Percentiles rank a stretch among this genome's conserved stretches.
Evolutionary conservation across 2,329 filamentous ascomycete species (phyloP).

Genomic region (Elsinoe batatas): DNA sequence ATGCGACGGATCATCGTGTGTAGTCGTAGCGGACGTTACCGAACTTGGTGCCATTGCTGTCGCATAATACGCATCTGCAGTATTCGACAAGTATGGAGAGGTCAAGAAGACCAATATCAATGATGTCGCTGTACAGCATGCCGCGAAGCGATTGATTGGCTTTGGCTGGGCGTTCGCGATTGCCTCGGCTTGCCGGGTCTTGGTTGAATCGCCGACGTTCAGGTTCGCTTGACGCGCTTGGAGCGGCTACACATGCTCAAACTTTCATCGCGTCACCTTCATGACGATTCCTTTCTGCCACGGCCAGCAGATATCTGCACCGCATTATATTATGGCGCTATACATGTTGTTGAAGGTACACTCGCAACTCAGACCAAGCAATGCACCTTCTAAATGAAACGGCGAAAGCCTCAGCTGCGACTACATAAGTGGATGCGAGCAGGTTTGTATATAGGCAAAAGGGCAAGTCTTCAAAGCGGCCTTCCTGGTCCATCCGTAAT

Average conservation of each 20-base stretch:
- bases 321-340: too few relatives aligned
- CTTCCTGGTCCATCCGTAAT: background rate
- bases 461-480: background rate
- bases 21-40: conserved; percentile 29
- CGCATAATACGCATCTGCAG: conserved; percentile 8
- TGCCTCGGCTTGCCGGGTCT: background rate
- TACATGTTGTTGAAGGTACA: too few relatives aligned
- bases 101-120: background rate
- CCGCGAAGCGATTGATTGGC: background rate
- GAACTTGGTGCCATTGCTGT: conserved; percentile 23
- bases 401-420: too few relatives aligned
- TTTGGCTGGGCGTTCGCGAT: background rate
- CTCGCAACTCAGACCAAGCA: too few relatives aligned
- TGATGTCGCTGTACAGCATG: conserved; percentile 8
- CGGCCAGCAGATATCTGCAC: too few relatives aligned
- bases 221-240: background rate
- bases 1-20: conserved; percentile 45
- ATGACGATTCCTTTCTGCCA: too few relatives aligned
- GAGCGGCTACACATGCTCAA: background rate
- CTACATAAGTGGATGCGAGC: too few relatives aligned
- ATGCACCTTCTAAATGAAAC: too few relatives aligned
- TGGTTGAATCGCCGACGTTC: background rate
- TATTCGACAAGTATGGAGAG: background rate
- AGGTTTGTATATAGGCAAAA: too few relatives aligned
- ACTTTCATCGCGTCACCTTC: background rate